phyloP scores from a whole-genome alignment of 2,329 filamentous ascomycete genomes.

The Aspergillus fischeri region DNA sequence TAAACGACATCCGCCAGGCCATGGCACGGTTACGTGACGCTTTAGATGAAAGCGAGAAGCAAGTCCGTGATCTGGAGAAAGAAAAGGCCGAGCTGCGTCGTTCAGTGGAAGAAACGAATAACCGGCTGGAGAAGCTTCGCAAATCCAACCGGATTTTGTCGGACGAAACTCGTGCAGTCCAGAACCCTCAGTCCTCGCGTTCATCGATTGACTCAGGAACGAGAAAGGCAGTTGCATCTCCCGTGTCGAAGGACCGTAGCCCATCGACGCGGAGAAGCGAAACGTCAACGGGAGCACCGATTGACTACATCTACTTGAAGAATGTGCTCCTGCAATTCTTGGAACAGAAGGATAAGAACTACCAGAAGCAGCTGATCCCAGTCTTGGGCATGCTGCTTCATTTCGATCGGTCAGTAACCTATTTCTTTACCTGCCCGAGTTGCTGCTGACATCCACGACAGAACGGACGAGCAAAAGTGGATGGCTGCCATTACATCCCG shows the following conservation, averaged over 20 bases:
- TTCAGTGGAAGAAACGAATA: conserved; percentile 71
- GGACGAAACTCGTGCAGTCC: conserved; percentile 53
- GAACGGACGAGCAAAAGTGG: conserved; percentile 82
- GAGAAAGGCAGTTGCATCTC: conserved; percentile 45
- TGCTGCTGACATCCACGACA: conserved; percentile 26
- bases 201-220: conserved; percentile 56
- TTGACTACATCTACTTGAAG: conserved; percentile 63
- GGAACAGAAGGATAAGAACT: conserved; percentile 64
- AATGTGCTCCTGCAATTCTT: conserved; percentile 64
- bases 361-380: conserved; percentile 63
- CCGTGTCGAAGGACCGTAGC: conserved; percentile 38
- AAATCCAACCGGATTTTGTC: conserved; percentile 61
- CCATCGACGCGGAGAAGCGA: conserved; percentile 32
- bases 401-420: conserved; percentile 54
- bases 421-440: not conserved
- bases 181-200: conserved; percentile 49
- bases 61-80: conserved; percentile 77
- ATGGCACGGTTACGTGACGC: conserved; percentile 74
- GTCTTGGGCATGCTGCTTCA: conserved; percentile 63
- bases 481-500: conserved; percentile 63
- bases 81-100: conserved; percentile 72
- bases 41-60: conserved; percentile 81
- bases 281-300: conserved; percentile 32
- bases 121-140: conserved; percentile 72
- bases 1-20: conserved; percentile 68